phyloP scores from a whole-genome alignment of 345 rosid genomes.

The Leavenworthia alabamica region DNA sequence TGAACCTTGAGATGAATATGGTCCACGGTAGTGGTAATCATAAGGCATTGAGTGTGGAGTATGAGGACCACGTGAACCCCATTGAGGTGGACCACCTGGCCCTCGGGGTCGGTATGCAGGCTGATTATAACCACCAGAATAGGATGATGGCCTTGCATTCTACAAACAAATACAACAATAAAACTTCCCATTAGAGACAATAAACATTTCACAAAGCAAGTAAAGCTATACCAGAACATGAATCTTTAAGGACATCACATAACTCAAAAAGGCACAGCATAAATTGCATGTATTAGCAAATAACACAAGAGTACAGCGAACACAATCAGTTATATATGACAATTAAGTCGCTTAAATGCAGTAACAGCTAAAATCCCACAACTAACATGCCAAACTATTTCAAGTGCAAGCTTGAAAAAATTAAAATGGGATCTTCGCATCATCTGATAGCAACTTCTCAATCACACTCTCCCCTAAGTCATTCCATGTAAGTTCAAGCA shows the following conservation, averaged over 20 bases:
- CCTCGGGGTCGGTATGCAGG: slow-evolving; percentile 64
- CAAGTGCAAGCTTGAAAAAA: neutral
- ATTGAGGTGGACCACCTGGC: slow-evolving; percentile 55
- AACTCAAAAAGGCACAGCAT: neutral
- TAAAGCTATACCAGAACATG: neutral
- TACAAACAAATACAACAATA: slow-evolving; percentile 27
- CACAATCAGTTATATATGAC: neutral
- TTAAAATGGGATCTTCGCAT: neutral
- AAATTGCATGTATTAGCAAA: neutral
- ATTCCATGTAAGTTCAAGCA: neutral
- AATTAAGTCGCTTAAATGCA: too few species aligned
- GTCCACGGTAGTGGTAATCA: slow-evolving; percentile 76
- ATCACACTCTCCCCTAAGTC: neutral
- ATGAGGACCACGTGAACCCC: slow-evolving; percentile 68
- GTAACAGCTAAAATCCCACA: too few species aligned
- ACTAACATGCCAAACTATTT: too few species aligned
- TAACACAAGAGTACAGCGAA: neutral
- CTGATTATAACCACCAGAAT: slow-evolving; percentile 56
- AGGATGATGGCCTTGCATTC: slow-evolving; percentile 55
- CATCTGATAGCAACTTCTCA: neutral
- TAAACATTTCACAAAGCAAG: neutral
- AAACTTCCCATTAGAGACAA: neutral
- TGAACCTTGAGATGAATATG: slow-evolving; percentile 55
- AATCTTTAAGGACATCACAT: neutral
- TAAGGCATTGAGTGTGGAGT: slow-evolving; percentile 47